Base-by-base conservation (phyloP, 2,329 filamentous ascomycete species). In the Cadophora gregata region DNA sequence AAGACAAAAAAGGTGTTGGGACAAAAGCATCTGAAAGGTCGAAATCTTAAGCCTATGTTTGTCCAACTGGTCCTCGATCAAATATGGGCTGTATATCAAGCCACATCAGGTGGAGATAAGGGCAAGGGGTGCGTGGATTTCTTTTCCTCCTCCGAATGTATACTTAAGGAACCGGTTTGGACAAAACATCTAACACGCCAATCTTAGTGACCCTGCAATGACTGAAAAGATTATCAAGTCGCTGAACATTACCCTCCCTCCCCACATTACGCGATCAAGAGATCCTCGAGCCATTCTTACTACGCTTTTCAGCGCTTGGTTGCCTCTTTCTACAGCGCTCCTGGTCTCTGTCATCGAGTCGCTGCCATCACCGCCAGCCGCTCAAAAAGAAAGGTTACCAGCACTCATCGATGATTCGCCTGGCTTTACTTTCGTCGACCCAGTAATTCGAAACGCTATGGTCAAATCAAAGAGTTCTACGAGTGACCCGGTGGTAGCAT, bases 211-310 rank as follows among this genome's bases (percentile, higher is more conserved):
- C 78, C 86, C 92, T 45, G 84, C 82, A 16, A 83, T 97, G 73
- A 82, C 97, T 51, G 94, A 97, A 77, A 99, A 97, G 81, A 97
- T 99, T 74, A 96, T 92, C 29, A 97, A 96, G 77, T 96, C 93
- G 25, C 83, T 99, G 62, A 90, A 88, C 71, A 88, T 99, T 72
- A 93, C 85, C 47, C 88, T 99, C 60, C 90, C 93, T 8, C 86
- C 91, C n/a, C 93, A 98, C 75, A 82, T 98, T 63, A 81, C 93
- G 55, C 89, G 93, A 62, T 94, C 95, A 10, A 86, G 92, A 74
- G 96, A 99, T 77, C 88, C 94, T 0, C 89, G 91, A 65, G 86
- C 94, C 3, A 85, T 98, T 7, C 86, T 99, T 73, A 96, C 90
- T 4, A 90, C 94, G 0, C 85, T 99, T 0, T 97, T 99, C 75